These are phyloP conservation scores for Elaeis oleifera DNA, from an alignment of 202 grass and related monocot species.

Conservation along the genomic window DNA sequence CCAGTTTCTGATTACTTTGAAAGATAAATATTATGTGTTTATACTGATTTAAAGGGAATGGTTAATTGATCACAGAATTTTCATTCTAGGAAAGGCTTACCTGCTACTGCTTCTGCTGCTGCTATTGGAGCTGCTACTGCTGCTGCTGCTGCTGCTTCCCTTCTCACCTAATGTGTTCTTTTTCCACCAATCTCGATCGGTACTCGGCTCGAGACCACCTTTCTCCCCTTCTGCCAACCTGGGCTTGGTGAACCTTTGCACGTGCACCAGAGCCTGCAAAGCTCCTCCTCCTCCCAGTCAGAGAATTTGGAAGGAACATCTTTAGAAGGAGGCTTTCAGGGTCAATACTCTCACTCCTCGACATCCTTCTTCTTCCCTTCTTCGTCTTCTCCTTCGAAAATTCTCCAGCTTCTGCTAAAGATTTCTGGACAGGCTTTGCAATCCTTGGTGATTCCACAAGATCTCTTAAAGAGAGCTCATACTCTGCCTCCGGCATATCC, in stretches of 20 bases:
- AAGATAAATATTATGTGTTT: background rate
- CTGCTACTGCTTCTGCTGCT: constrained; percentile 22
- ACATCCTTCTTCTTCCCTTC: constrained; percentile 29
- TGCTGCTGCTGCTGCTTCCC: constrained; percentile 15
- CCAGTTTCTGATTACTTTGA: background rate
- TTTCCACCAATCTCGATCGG: background rate
- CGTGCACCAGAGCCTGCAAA: background rate
- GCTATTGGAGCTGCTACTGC: constrained; percentile 37
- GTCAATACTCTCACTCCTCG: background rate
- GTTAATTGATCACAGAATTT: background rate
- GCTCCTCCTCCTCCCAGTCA: background rate
- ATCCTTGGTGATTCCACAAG: background rate
- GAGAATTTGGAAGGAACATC: background rate
- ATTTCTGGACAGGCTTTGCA: background rate
- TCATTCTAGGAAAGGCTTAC: constrained; percentile 5
- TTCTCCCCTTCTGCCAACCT: constrained; percentile 1
- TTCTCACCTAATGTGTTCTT: background rate
- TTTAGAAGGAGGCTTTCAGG: constrained; percentile 8
- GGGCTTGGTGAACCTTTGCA: constrained; percentile 1
- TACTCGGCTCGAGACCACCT: background rate
- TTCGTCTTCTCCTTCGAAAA: background rate
- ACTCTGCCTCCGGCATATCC: constrained; percentile 8
- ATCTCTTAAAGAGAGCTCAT: constrained; percentile 13
- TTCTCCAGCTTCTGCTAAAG: background rate
- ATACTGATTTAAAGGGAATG: background rate